Percentiles rank a stretch among this genome's conserved stretches.
phyloP scores from a whole-genome alignment of 2,329 filamentous ascomycete species.

The Tympanopsis confertula region DNA sequence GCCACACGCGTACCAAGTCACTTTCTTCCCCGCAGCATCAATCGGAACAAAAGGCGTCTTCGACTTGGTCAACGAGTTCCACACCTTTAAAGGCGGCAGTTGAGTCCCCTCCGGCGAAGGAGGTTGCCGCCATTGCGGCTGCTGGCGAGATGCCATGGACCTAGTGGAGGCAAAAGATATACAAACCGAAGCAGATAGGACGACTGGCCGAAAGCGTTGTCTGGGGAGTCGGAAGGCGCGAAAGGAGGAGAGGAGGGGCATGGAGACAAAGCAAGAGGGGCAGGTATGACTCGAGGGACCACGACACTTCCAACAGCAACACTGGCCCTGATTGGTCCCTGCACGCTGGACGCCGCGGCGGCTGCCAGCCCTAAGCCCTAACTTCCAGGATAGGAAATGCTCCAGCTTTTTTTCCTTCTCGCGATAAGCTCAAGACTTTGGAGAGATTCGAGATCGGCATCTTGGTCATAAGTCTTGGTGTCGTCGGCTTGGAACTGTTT shows the following conservation, averaged over 20 bases:
- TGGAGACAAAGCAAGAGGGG: neutral
- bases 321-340: too few species aligned
- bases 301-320: too few species aligned
- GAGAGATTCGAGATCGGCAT: too few species aligned
- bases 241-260: neutral
- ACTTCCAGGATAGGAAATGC: too few species aligned
- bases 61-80: constrained; percentile 67
- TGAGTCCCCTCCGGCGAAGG: neutral
- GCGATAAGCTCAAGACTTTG: too few species aligned
- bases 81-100: constrained; percentile 43
- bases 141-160: neutral
- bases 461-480: too few species aligned
- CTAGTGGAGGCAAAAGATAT: neutral
- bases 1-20: constrained; percentile 83
- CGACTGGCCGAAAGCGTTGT: neutral
- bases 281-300: too few species aligned
- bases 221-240: neutral
- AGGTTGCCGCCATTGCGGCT: constrained; percentile 1
- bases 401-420: too few species aligned
- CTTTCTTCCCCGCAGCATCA: constrained; percentile 44
- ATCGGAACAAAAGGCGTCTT: constrained; percentile 68
- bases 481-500: too few species aligned
- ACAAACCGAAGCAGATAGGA: neutral
- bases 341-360: too few species aligned
- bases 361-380: too few species aligned